Evolutionary conservation across 2,329 filamentous ascomycete species (phyloP).

Genomic region (Diaporthe ilicicola): DNA sequence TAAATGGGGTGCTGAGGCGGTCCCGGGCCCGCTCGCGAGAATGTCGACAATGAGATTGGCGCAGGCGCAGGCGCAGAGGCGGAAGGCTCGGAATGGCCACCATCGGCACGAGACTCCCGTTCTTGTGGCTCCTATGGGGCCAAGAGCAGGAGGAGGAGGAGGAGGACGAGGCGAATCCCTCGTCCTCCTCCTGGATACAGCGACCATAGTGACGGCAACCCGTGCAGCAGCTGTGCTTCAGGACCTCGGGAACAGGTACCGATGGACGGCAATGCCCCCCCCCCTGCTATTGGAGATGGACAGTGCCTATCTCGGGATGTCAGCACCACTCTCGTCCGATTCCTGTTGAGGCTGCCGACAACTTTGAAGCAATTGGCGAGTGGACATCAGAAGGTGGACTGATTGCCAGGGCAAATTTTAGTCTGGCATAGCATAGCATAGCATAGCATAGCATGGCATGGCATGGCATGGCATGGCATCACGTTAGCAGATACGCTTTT

Average conservation of each 20-base stretch:
- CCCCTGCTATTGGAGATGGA: not conserved
- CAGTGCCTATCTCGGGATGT: constrained; percentile 2
- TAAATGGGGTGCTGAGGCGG: constrained; percentile 18
- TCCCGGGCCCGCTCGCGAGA: constrained; percentile 24
- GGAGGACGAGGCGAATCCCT: constrained; percentile 7
- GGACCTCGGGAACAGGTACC: not conserved
- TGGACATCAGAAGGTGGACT: not conserved
- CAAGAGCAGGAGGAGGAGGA: not conserved
- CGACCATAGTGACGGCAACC: not conserved
- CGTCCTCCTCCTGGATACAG: not conserved
- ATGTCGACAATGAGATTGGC: constrained; percentile 22
- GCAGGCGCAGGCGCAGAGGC: constrained; percentile 5
- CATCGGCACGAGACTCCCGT: constrained; percentile 24
- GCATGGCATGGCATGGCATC: constrained; percentile 29
- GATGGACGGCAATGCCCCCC: not conserved
- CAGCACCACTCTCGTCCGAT: not conserved
- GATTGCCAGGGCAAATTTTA: constrained; percentile 4
- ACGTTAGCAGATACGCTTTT: constrained; percentile 41
- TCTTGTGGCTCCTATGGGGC: constrained; percentile 5
- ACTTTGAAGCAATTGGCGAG: not conserved
- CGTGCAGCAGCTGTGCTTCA: constrained; percentile 6
- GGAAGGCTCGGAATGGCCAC: constrained; percentile 30
- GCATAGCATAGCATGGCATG: constrained; percentile 1
- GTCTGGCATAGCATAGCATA: constrained; percentile 15
- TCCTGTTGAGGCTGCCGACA: not conserved